Percentiles rank a stretch among this genome's conserved stretches.
phyloP scores from a whole-genome alignment of 2,329 filamentous ascomycete genomes.

The Clonostachys rosea region DNA sequence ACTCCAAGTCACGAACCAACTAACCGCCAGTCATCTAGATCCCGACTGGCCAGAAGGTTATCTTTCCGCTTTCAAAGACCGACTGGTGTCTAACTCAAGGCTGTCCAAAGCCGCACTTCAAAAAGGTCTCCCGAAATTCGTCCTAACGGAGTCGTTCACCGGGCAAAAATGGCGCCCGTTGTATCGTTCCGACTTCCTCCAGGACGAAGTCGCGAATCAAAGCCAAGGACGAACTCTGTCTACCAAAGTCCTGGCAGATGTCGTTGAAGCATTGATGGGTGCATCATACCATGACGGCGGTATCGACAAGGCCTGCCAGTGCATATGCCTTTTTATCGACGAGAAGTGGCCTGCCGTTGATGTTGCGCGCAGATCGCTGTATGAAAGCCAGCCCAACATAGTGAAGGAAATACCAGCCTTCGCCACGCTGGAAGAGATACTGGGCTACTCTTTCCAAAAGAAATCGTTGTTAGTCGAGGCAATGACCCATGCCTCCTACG shows the following conservation, averaged over 20 bases:
- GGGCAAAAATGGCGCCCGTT: constrained; percentile 68
- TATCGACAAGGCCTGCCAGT: constrained; percentile 54
- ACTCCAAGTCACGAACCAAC: background rate
- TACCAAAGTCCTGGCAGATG: constrained; percentile 80
- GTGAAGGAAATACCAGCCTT: constrained; percentile 32
- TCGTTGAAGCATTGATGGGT: constrained; percentile 81
- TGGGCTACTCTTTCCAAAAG: constrained; percentile 69
- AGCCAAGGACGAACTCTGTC: constrained; percentile 42
- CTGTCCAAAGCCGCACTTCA: constrained; percentile 61
- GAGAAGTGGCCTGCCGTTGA: constrained; percentile 49
- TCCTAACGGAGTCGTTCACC: constrained; percentile 65
- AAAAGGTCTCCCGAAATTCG: constrained; percentile 65
- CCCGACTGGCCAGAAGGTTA: constrained; percentile 72
- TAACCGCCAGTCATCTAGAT: constrained; percentile 30
- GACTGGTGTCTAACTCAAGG: constrained; percentile 69
- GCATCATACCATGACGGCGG: constrained; percentile 69
- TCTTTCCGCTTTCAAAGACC: constrained; percentile 63
- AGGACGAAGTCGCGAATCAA: constrained; percentile 6
- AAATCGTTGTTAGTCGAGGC: constrained; percentile 70
- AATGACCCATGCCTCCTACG: constrained; percentile 68
- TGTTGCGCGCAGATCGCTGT: constrained; percentile 34
- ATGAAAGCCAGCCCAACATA: constrained; percentile 26
- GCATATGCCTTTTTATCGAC: constrained; percentile 62
- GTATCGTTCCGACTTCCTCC: constrained; percentile 39
- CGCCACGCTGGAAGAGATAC: constrained; percentile 52